Evolutionary conservation across 306 rosid genomes (phyloP).

Genomic region (Sindora glabra): DNA sequence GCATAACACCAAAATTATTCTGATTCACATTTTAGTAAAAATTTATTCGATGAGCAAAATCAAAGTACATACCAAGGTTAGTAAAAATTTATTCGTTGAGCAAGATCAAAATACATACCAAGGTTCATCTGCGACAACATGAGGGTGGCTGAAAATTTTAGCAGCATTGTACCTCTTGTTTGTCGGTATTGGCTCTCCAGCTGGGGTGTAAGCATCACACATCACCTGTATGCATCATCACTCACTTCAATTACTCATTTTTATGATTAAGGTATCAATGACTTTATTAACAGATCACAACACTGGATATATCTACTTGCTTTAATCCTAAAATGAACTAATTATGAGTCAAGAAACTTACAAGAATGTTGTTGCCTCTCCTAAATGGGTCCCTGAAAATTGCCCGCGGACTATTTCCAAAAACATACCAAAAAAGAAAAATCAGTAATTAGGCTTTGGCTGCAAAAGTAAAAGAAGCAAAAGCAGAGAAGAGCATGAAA

Average conservation of each 20-base stretch:
- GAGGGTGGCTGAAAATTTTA: constrained; percentile 49
- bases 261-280: no score
- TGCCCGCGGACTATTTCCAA: constrained; percentile 50
- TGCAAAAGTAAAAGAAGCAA: no score
- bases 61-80: constrained; percentile 29
- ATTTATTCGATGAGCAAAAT: neutral
- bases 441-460: neutral
- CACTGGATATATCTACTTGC: no score
- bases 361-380: constrained; percentile 51
- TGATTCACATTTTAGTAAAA: no score
- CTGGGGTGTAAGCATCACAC: constrained; percentile 59
- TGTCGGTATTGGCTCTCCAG: constrained; percentile 60
- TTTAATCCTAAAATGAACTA: neutral
- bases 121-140: constrained; percentile 48
- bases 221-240: constrained; percentile 44
- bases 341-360: constrained; percentile 16
- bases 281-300: no score
- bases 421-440: neutral
- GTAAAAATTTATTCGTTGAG: no score
- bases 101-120: no score
- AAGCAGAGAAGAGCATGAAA: no score
- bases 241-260: neutral
- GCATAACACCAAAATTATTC: no score
- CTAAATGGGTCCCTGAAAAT: constrained; percentile 65
- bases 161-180: constrained; percentile 49